Percentiles rank a stretch among this genome's conserved stretches.
Conservation (phyloP, 495 filamentous ascomycete genomes). For the Podospora tetraspora region DNA sequence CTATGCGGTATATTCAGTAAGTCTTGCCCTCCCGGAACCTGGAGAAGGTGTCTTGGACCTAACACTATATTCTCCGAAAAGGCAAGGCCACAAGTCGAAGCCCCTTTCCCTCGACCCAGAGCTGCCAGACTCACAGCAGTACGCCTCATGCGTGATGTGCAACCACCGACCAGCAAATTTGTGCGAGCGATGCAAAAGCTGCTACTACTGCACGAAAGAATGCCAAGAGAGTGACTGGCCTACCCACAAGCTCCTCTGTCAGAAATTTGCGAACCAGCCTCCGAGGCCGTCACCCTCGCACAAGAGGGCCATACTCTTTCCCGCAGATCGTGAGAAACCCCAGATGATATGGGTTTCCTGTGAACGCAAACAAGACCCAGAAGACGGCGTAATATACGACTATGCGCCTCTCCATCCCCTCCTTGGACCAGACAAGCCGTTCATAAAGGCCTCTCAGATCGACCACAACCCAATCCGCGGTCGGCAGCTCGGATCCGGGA, state of each 20-base stretch:
- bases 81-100: no score
- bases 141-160: neutral
- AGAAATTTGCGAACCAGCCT: neutral
- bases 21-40: no score
- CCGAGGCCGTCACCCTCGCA: neutral
- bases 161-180: neutral
- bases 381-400: neutral
- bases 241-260: neutral
- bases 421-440: neutral
- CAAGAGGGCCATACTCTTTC: neutral
- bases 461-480: neutral
- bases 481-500: neutral
- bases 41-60: no score
- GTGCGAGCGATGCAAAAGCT: neutral
- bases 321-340: neutral
- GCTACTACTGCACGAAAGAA: neutral
- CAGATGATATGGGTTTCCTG: neutral
- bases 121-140: no score
- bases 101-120: no score
- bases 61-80: no score
- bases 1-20: no score
- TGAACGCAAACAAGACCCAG: neutral
- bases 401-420: neutral
- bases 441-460: neutral
- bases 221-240: neutral